These are phyloP conservation scores for Ogataea angusta DNA, from an alignment of 805 yeast species.

Conservation along the genomic window DNA sequence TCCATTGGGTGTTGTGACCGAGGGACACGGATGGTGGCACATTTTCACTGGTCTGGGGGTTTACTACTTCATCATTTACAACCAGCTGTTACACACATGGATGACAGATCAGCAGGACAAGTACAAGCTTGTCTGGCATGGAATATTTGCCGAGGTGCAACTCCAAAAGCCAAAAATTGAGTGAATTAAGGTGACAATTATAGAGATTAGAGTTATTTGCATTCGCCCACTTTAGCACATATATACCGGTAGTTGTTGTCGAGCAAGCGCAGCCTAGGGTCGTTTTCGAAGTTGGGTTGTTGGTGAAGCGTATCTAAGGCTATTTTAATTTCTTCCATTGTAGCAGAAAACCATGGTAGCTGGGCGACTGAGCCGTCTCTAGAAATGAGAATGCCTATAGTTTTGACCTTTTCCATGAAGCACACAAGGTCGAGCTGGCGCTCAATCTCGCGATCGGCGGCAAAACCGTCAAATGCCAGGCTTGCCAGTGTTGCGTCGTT, in stretches of 20 bases:
- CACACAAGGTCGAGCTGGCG: slow-evolving; percentile 17
- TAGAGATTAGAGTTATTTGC: background rate
- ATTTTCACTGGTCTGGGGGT: slow-evolving; percentile 82
- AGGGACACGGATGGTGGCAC: slow-evolving; percentile 99
- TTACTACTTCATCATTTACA: slow-evolving; percentile 75
- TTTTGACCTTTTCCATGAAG: slow-evolving; percentile 18
- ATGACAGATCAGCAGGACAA: slow-evolving; percentile 54
- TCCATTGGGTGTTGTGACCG: slow-evolving; percentile 83
- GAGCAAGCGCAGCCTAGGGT: slow-evolving; percentile 9
- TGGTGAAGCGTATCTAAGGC: slow-evolving; percentile 7
- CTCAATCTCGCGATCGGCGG: background rate
- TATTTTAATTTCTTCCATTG: slow-evolving; percentile 10
- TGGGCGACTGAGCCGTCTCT: slow-evolving; percentile 2
- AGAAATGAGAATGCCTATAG: slow-evolving; percentile 17
- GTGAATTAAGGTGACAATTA: background rate
- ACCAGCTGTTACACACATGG: slow-evolving; percentile 70
- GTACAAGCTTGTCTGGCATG: slow-evolving; percentile 57
- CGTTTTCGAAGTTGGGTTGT: slow-evolving; percentile 4
- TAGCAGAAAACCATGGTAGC: slow-evolving; percentile 12
- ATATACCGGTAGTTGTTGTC: slow-evolving; percentile 20
- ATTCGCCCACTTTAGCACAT: slow-evolving; percentile 14
- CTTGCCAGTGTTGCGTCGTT: slow-evolving; percentile 1
- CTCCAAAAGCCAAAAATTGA: slow-evolving; percentile 17
- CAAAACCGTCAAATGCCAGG: slow-evolving; percentile 7
- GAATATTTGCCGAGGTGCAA: slow-evolving; percentile 50